Base-by-base conservation (phyloP, 176 grass and related monocot genomes). In the Oryza australiensis region DNA sequence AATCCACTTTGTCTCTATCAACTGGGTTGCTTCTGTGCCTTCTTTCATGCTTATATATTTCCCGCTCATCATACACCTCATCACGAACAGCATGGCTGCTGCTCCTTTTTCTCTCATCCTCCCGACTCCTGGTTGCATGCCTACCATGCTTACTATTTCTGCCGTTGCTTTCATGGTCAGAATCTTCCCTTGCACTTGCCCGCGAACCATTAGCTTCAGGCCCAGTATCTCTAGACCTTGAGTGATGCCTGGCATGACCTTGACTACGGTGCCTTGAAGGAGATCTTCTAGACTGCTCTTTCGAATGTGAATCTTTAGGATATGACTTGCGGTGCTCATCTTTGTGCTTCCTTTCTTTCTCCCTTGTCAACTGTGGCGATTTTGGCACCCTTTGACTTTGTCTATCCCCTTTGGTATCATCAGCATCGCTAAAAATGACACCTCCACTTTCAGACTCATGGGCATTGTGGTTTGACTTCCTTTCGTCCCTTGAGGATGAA, bases 91-190 rank as follows among this genome's bases (percentile, higher is more conserved):
- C 33, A 63, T 11, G 72, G 3, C 68, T 82, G 18, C 76, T 84
- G 42, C 84, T 89, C 68, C 86, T 94, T 63, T 91, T 84, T 79
- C 73, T 89, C 43, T 89, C 87, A 67, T 12, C 62, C 12, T 81
- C 82, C n/a, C 22, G 37, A 18, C 30, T 89, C 55, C 43, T 83
- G 34, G 26, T 37, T 3, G 46, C 45, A 45, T 92, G 35, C 46
- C 77, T 80, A 60, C 28, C 78, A 57, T 66, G 65, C 57, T 45
- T 88, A 5, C 86, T 75, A 69, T 80, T 77, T 64, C 49, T 90
- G 29, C 49, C 73, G 64, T 60, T 46, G n/a, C 59, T 74, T 27
- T 86, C 65, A 83, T 12, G 53, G 26, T 78, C 74, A 73, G 77
- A 79, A 64, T 86, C 88, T 73, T 72, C 74, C 80, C 80, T 82